Base-by-base conservation (phyloP, 192 early-diverging fungal genomes). In the Coemansia sp. region DNA sequence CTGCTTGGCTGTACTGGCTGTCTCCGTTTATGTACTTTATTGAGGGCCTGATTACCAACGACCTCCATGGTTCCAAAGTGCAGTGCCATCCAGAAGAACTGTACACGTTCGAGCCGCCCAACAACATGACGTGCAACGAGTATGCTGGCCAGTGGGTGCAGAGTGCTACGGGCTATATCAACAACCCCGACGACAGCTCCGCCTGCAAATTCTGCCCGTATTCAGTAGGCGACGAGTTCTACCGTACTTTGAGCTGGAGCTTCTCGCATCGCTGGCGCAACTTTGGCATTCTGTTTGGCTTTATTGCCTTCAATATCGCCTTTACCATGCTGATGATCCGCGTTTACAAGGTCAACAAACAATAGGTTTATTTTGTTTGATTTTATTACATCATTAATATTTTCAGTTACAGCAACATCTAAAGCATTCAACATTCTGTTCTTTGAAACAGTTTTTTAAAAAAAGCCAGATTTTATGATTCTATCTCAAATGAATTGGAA, bases 1-100 rank as follows among this genome's bases (percentile, higher is more conserved):
- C 75, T 39, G 35, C 63, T 0, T 87, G 82, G 83, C 81, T 87
- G 80, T 87, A 87, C 69, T 81, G 75, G 72, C 50, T 84, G 13
- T 79, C 82, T 49, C 83, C 84, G 0, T 85, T 80, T 60, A 64
- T 68, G 41, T 86, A 87, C 63, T 69, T 78, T 33, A 57, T 86
- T 33, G 86, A 85, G 63, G 84, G 86, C 48, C 59, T 81, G 19
- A 72, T 85, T 21, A 75, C 74, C 57, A 83, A 83, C 64, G 81
- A 79, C 30, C 68, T 88, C 48, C 71, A 82, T 50, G 72, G 62
- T 23, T 60, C 79, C 2, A 47, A 52, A 2, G 80, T 88, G 9
- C 39, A 20, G 0, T 88, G 84, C 64, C 42, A 59, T 20, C n/a
- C 15, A 8, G 41, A 55, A 6, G 81, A 84, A 47, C 75, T 80